phyloP scores from a whole-genome alignment of 2,329 filamentous ascomycete genomes.

The Cladosporium sp. region DNA sequence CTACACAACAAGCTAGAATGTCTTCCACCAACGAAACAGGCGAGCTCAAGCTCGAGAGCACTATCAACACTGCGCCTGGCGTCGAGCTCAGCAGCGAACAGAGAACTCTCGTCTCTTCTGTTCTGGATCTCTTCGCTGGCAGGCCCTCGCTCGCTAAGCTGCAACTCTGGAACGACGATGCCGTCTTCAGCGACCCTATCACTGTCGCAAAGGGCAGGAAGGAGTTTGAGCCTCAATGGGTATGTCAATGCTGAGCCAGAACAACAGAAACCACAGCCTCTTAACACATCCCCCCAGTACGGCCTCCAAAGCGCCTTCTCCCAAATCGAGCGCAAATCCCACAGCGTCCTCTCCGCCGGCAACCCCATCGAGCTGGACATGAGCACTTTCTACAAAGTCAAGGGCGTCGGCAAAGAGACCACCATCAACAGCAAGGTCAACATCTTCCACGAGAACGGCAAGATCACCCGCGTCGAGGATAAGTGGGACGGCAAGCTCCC shows the following conservation, averaged over 20 bases:
- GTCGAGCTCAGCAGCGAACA: constrained; percentile 49
- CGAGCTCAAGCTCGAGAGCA: constrained; percentile 50
- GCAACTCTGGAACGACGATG: constrained; percentile 56
- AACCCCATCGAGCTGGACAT: constrained; percentile 58
- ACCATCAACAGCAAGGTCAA: constrained; percentile 46
- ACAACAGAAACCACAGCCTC: background rate
- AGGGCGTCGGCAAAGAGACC: constrained; percentile 50
- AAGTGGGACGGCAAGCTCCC: constrained; percentile 53
- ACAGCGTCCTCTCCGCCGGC: constrained; percentile 51
- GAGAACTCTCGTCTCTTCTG: constrained; percentile 52
- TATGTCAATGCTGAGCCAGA: constrained; percentile 10
- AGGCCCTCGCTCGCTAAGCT: constrained; percentile 57
- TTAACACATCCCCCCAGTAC: constrained; percentile 39
- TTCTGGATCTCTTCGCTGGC: constrained; percentile 61
- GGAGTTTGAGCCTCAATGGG: constrained; percentile 50
- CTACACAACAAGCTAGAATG: constrained; percentile 18
- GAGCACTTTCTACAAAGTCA: constrained; percentile 51
- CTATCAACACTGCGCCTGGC: constrained; percentile 50
- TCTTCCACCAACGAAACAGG: constrained; percentile 20
- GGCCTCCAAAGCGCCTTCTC: constrained; percentile 56
- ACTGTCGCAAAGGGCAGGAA: constrained; percentile 54
- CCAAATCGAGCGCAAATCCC: constrained; percentile 53
- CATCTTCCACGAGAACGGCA: constrained; percentile 43
- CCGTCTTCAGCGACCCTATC: constrained; percentile 56
- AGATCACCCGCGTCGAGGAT: constrained; percentile 52